Evolutionary conservation across 352 stramenopile species (phyloP).

Genomic region (Phytophthora melonis): DNA sequence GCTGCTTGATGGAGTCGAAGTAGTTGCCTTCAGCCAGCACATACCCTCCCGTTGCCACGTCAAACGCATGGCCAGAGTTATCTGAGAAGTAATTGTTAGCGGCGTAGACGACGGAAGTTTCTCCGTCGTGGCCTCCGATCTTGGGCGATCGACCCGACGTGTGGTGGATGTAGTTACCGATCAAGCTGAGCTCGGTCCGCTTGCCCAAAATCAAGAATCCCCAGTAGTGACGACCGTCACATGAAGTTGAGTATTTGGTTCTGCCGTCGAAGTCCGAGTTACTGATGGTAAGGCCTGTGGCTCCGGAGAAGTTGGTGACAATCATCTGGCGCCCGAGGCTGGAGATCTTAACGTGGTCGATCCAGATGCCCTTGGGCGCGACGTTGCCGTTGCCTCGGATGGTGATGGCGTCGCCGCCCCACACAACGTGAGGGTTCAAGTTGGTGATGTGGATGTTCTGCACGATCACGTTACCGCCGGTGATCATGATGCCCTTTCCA

Average conservation of each 20-base stretch:
- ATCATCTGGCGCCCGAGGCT: slow-evolving; percentile 40
- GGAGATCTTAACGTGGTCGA: slow-evolving; percentile 46
- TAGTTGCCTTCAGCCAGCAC: slow-evolving; percentile 54
- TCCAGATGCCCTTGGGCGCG: slow-evolving; percentile 31
- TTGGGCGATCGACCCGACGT: slow-evolving; percentile 27
- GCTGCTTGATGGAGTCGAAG: slow-evolving; percentile 35
- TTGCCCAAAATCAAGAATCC: slow-evolving; percentile 34
- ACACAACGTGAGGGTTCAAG: slow-evolving; percentile 41
- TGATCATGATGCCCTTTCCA: slow-evolving; percentile 38
- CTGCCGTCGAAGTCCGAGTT: slow-evolving; percentile 8
- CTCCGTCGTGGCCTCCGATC: slow-evolving; percentile 18
- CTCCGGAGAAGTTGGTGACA: slow-evolving; percentile 14
- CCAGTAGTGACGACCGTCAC: slow-evolving; percentile 35
- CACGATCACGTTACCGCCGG: slow-evolving; percentile 43
- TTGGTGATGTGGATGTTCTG: slow-evolving; percentile 52
- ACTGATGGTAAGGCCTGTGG: slow-evolving; percentile 34
- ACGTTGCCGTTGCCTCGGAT: slow-evolving; percentile 18
- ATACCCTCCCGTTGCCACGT: slow-evolving; percentile 32
- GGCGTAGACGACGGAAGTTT: slow-evolving; percentile 31
- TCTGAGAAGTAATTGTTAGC: slow-evolving; percentile 55
- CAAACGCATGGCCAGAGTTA: slow-evolving; percentile 47
- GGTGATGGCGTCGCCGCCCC: slow-evolving; percentile 35
- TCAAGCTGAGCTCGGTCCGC: slow-evolving; percentile 34
- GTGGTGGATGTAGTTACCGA: slow-evolving; percentile 48
- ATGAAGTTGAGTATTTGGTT: no score